Evolutionary conservation across 768 basidiomycete species (phyloP), one percentile per base, ranked within the genome.

Genomic region (Tylopilus felleus): DNA sequence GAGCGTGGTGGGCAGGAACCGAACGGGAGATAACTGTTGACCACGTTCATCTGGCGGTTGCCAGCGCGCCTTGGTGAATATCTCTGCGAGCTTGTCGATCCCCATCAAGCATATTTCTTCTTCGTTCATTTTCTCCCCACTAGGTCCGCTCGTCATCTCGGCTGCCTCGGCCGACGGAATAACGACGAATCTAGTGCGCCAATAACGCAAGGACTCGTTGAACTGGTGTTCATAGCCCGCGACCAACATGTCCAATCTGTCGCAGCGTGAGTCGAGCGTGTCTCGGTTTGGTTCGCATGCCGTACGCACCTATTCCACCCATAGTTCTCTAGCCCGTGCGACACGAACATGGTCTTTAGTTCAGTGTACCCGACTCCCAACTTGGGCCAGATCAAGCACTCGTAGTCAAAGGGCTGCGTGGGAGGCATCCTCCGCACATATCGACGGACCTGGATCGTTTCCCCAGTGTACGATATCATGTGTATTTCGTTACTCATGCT

Each of bases 401-500:
- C 80, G 68, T 99, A 98, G 21, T 82, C 73, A 57, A 89, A 82
- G 2, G 86, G 79, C 19, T 78, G 78, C 49, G 79, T 82, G 53
- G 73, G 76, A 48, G 81, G 79, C 78, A 86, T 79, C 58, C 87
- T 79, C 23, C 93, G 80, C 25, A 92, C 87, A 66, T 93, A 93
- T 38, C 92, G 79, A 61, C 86, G 81, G 17, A 98, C 93, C 63
- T 93, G 88, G 55, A 98, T 90, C 16, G 84, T 80, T 62, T 94
- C 89, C n/a, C 90, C 90, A 42, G 87, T 90, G 63, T 94, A 98
- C 39, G 88, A 86, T 56, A 99, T 85, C 23, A 88, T 79, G 70
- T 98, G 96, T 40, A 98, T 93, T 71, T 96, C 92, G 66, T 98
- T 96, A 66, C 87, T 88, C 83, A 95, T 94, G 61, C 92, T 92